These are phyloP conservation scores for Torrubiella hemipterigena DNA, from an alignment of 2,329 filamentous ascomycete species.

Conservation along the genomic window DNA sequence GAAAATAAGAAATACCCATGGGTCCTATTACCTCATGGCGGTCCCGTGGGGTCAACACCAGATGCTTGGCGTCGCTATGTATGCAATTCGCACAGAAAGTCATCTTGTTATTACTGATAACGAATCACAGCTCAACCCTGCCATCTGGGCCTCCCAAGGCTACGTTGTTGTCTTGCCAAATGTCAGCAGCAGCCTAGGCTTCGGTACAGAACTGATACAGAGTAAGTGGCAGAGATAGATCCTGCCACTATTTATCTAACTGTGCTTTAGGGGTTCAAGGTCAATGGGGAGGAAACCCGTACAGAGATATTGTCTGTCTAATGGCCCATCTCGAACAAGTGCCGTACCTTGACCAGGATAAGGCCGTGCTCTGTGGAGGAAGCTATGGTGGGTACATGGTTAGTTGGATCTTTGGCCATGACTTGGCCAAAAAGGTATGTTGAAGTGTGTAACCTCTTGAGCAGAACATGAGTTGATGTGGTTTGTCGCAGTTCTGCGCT, in stretches of 20 bases:
- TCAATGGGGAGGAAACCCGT: slow-evolving; percentile 41
- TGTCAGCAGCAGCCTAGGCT: slow-evolving; percentile 44
- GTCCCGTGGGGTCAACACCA: slow-evolving; percentile 34
- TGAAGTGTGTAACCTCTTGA: not conserved
- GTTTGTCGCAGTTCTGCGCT: slow-evolving; percentile 13
- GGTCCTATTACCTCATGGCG: slow-evolving; percentile 24
- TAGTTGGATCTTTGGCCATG: slow-evolving; percentile 44
- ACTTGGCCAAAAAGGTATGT: slow-evolving; percentile 31
- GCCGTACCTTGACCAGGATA: slow-evolving; percentile 39
- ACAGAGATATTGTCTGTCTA: slow-evolving; percentile 41
- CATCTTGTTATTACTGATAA: not conserved
- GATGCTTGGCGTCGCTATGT: slow-evolving; percentile 37
- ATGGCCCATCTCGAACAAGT: slow-evolving; percentile 37
- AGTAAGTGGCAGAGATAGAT: too few relatives aligned
- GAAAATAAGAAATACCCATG: slow-evolving; percentile 22
- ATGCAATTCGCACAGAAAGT: slow-evolving; percentile 8
- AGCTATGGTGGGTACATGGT: slow-evolving; percentile 50
- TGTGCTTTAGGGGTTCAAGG: slow-evolving; percentile 34
- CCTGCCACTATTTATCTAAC: too few relatives aligned
- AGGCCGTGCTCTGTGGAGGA: slow-evolving; percentile 39
- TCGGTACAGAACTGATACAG: slow-evolving; percentile 32
- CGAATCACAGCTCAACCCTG: slow-evolving; percentile 34
- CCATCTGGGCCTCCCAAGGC: slow-evolving; percentile 47
- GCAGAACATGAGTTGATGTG: not conserved
- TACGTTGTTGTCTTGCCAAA: slow-evolving; percentile 49